Conservation (phyloP, 2,329 filamentous ascomycete species). For the Pseudophaeomoniella oleicola region DNA sequence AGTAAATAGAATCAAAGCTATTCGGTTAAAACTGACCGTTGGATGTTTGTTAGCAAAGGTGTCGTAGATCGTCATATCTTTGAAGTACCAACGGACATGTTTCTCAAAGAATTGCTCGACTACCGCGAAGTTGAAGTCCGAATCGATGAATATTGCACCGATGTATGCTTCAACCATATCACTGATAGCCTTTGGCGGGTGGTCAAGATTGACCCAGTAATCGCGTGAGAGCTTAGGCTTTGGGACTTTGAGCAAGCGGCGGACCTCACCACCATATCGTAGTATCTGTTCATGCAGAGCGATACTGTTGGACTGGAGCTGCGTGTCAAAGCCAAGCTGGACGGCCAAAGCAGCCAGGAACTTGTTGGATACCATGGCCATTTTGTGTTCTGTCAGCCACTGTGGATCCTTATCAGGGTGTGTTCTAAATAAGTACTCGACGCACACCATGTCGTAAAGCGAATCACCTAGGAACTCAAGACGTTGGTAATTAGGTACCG, state of each 20-base stretch:
- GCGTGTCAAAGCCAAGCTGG: conserved; percentile 59
- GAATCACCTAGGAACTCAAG: conserved; percentile 88
- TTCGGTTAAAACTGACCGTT: conserved; percentile 27
- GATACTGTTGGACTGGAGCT: conserved; percentile 37
- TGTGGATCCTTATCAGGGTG: conserved; percentile 76
- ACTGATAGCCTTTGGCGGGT: conserved; percentile 46
- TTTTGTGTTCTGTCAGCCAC: conserved; percentile 97
- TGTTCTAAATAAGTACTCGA: conserved; percentile 65
- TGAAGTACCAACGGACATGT: conserved; percentile 64
- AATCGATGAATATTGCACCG: conserved; percentile 84
- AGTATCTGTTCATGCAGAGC: conserved; percentile 29
- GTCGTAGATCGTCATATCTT: conserved; percentile 77
- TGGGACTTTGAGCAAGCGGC: conserved; percentile 10
- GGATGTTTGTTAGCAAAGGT: conserved; percentile 77
- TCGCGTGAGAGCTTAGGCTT: conserved; percentile 20
- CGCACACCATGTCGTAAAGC: conserved; percentile 69
- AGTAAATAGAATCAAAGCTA: not conserved
- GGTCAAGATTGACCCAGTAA: conserved; percentile 26
- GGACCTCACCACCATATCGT: conserved; percentile 29
- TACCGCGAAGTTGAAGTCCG: conserved; percentile 57
- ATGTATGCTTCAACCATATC: conserved; percentile 84
- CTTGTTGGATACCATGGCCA: conserved; percentile 97
- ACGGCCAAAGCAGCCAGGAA: conserved; percentile 77
- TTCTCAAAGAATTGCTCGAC: conserved; percentile 65
- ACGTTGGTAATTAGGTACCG: conserved; percentile 77